Conservation (phyloP, 1,139 yeast genomes). For the Casaregolazyma suthepensis region DNA sequence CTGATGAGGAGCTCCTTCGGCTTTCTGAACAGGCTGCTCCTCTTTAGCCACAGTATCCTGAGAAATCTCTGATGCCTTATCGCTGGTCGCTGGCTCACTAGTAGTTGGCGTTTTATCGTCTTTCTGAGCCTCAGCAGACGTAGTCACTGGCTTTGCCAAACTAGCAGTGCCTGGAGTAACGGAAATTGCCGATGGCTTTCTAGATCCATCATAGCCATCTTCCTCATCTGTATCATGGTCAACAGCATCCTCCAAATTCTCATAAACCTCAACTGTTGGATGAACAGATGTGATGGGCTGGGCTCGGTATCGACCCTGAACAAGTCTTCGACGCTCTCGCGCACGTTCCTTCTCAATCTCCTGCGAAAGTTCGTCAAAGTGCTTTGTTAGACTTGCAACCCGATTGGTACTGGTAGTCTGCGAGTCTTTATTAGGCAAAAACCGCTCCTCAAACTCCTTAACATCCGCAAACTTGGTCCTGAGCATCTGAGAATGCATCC, state of each 20-base stretch:
- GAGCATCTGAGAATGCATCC: constrained; percentile 18
- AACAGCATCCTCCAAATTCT: constrained; percentile 86
- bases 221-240: constrained; percentile 36
- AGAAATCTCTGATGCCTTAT: neutral
- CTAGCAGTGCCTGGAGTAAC: neutral
- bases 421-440: constrained; percentile 15
- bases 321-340: constrained; percentile 59
- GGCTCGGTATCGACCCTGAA: constrained; percentile 62
- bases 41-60: neutral
- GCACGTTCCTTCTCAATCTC: constrained; percentile 90
- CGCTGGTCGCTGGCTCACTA: neutral
- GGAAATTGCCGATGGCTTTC: neutral
- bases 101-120: neutral
- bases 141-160: neutral
- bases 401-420: constrained; percentile 11
- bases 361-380: constrained; percentile 71
- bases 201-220: constrained; percentile 5
- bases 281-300: constrained; percentile 68
- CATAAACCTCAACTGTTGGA: constrained; percentile 89
- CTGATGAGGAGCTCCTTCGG: neutral
- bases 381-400: constrained; percentile 41
- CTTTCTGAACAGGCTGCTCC: constrained; percentile 3
- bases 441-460: constrained; percentile 28
- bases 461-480: constrained; percentile 26
- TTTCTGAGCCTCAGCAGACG: neutral